These are phyloP conservation scores for Dioscorea zingiberensis DNA, from an alignment of 106 monocot species.

Conservation along the genomic window DNA sequence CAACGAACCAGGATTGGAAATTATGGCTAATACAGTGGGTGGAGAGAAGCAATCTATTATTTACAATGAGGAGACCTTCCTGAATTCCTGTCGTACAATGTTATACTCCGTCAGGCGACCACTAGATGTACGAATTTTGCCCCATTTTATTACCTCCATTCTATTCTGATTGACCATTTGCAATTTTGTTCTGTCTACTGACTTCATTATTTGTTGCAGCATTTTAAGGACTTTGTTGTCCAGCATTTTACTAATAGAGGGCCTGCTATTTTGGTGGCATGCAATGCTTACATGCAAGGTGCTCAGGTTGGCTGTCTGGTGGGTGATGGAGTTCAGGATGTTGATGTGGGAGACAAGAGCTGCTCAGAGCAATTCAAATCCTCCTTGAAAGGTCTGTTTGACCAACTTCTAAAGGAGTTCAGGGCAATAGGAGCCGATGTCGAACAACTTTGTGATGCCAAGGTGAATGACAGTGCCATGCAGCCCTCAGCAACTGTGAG, in stretches of 20 bases:
- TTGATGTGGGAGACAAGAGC: conserved; percentile 17
- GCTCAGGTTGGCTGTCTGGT: conserved; percentile 33
- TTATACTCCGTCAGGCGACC: not conserved
- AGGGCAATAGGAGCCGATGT: not conserved
- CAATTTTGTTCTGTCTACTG: not conserved
- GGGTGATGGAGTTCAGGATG: conserved; percentile 12
- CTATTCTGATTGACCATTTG: not conserved
- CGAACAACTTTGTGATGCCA: not conserved
- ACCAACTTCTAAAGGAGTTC: not conserved
- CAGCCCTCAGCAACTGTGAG: too few species aligned
- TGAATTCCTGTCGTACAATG: conserved; percentile 16
- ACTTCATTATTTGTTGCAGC: conserved; percentile 9
- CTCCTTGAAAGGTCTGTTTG: not conserved
- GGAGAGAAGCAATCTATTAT: conserved; percentile 17
- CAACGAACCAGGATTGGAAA: conserved; percentile 30
- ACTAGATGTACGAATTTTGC: not conserved
- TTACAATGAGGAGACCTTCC: conserved; percentile 40
- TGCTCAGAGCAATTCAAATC: not conserved
- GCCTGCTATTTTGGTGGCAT: conserved; percentile 25
- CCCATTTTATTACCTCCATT: not conserved
- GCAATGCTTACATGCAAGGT: conserved; percentile 36
- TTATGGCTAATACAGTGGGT: not conserved
- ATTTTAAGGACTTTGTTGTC: conserved; percentile 43
- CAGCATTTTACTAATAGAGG: conserved; percentile 39
- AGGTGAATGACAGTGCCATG: too few species aligned